Conservation (phyloP, 495 filamentous ascomycete species). For the Neurospora discreta region DNA sequence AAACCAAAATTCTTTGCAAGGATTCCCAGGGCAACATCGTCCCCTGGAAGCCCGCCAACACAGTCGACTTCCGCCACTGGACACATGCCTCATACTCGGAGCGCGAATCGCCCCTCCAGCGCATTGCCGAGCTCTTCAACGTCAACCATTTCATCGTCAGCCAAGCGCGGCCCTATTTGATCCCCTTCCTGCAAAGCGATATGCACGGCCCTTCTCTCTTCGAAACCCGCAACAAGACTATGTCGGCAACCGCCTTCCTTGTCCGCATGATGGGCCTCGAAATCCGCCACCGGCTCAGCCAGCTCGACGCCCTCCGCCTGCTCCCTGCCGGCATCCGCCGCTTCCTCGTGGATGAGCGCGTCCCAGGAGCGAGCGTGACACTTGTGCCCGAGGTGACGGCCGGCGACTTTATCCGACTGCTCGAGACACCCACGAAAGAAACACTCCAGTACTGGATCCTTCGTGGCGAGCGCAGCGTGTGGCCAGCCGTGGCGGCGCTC, state of each 20-base stretch:
- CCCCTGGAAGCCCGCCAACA: conserved; percentile 63
- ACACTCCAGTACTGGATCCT: conserved; percentile 77
- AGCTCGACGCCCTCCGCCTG: conserved; percentile 66
- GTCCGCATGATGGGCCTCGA: conserved; percentile 63
- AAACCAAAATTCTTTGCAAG: conserved; percentile 71
- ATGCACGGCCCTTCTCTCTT: conserved; percentile 60
- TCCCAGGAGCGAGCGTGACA: conserved; percentile 70
- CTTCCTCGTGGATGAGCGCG: conserved; percentile 76
- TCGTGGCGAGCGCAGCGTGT: conserved; percentile 76
- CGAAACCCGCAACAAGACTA: conserved; percentile 45
- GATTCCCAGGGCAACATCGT: conserved; percentile 65
- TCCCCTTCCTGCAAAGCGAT: conserved; percentile 77
- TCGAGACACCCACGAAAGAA: conserved; percentile 68
- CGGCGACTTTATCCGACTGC: conserved; percentile 59
- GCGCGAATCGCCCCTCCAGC: conserved; percentile 66
- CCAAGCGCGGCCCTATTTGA: conserved; percentile 66
- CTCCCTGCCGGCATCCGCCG: conserved; percentile 59
- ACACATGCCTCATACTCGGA: conserved; percentile 58
- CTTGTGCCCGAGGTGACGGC: conserved; percentile 70
- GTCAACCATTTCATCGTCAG: conserved; percentile 81
- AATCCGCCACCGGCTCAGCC: conserved; percentile 68
- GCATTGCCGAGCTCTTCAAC: conserved; percentile 88
- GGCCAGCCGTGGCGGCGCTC: conserved; percentile 81
- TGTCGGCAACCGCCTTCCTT: conserved; percentile 48
- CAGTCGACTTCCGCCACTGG: conserved; percentile 57